Base-by-base conservation (phyloP, 495 filamentous ascomycete genomes). In the Extremus antarcticus region DNA sequence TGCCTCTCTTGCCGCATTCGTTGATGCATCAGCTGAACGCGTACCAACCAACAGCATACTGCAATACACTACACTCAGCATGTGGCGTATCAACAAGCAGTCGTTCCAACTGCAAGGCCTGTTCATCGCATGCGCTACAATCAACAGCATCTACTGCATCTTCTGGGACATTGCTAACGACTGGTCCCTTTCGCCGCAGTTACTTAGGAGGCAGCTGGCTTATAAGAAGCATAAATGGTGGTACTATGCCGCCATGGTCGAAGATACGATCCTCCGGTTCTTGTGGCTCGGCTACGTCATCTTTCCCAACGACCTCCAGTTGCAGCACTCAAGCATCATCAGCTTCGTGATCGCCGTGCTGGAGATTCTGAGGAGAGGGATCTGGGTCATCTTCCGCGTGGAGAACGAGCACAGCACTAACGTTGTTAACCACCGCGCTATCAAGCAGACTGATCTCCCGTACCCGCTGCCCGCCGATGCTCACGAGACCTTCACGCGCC, bases 221-320 rank as follows among this genome's bases (percentile, higher is more conserved):
- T 86, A 87, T 66, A 89, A 89, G 58, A 57, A 54, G 22, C 49
- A 43, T 4, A 46, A 32, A 1, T 61, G 59, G 59, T 56, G 73
- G 71, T 98, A 98, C 71, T 96, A 96, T 63, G 66, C 66, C 9
- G 84, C 90, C 51, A 94, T 95, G 80, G 62, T 85, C 1, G 22
- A 92, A 25, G 88, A 98, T 66, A 85, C 90, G 0, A 76, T 95
- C n/a, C 72, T 98, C 0, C 85, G 92, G 19, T 96, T 94, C 69
- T 86, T 87, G 61, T 98, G 92, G 92, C 85, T 98, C 49, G 88
- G 90, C 66, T 98, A 94, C 70, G 83, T 86, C 63, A 88, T 95
- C 50, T 94, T 84, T 66, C 77, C 79, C 8, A 66, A 78, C 50
- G 78, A 94, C 54, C 70, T 82, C n/a, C 90, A 95, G 65, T 70